Conservation (phyloP, 139 green algal species). For the Mesotaenium endlicherianum region DNA sequence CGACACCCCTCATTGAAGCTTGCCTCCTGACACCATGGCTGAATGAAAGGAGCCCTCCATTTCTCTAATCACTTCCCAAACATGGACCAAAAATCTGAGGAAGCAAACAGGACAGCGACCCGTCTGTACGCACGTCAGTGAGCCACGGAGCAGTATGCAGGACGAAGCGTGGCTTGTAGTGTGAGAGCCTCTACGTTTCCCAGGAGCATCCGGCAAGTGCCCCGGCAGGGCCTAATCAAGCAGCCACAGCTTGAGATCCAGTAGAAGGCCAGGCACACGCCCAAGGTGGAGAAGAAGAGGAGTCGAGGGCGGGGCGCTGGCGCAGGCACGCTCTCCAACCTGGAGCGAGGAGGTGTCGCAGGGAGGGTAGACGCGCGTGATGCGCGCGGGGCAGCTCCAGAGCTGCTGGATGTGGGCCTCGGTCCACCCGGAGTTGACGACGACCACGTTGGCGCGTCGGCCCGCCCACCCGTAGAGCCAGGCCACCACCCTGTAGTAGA, state of each 20-base stretch:
- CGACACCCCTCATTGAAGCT: too few relatives aligned
- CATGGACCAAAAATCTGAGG: too few relatives aligned
- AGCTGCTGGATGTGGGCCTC: slow-evolving; percentile 74
- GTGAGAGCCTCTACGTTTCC: too few relatives aligned
- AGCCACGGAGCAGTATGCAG: too few relatives aligned
- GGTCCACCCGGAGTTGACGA: slow-evolving; percentile 96
- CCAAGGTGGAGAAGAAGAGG: neutral
- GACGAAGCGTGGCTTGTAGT: too few relatives aligned
- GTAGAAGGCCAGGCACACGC: neutral
- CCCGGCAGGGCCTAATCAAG: slow-evolving; percentile 41
- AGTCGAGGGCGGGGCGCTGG: neutral
- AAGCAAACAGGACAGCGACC: too few relatives aligned
- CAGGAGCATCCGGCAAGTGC: too few relatives aligned
- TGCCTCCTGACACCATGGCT: too few relatives aligned
- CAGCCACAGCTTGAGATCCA: neutral
- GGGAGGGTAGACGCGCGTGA: slow-evolving; percentile 79
- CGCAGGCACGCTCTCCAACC: neutral
- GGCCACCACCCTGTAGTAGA: slow-evolving; percentile 84
- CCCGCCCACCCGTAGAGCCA: slow-evolving; percentile 67
- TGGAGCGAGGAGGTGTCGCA: slow-evolving; percentile 76
- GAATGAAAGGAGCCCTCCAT: too few relatives aligned
- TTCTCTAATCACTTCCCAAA: too few relatives aligned
- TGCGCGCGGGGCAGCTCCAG: slow-evolving; percentile 62
- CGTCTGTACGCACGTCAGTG: too few relatives aligned
- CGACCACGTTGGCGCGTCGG: slow-evolving; percentile 54